Conservation (phyloP, 192 early-diverging fungal genomes). For the Polychytrium aggregatum region DNA sequence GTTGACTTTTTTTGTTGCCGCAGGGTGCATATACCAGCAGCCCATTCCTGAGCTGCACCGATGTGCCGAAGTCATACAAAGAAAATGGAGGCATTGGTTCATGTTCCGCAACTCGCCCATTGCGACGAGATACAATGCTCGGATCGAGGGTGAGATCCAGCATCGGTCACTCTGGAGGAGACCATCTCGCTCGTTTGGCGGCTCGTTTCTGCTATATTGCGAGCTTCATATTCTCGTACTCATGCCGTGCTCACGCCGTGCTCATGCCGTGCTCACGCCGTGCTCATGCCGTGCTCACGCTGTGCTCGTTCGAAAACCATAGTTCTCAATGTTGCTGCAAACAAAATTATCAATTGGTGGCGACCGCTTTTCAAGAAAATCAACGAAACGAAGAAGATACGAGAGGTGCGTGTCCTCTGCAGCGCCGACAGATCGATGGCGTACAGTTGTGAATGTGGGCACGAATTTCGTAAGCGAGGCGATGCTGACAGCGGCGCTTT, state of each 20-base stretch:
- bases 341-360: constrained; percentile 42
- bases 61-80: constrained; percentile 34
- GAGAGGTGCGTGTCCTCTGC: constrained; percentile 18
- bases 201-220: too few species aligned
- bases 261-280: too few species aligned
- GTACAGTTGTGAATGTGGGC: not conserved
- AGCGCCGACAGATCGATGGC: too few species aligned
- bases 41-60: constrained; percentile 39
- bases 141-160: constrained; percentile 37
- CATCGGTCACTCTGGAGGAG: too few species aligned
- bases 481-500: not conserved
- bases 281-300: not conserved
- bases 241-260: too few species aligned
- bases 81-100: constrained; percentile 41
- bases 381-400: constrained; percentile 20
- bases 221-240: too few species aligned
- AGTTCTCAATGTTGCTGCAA: constrained; percentile 21
- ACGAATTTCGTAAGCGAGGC: not conserved
- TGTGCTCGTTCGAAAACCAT: too few species aligned
- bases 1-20: not conserved
- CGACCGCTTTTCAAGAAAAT: constrained; percentile 31
- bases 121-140: constrained; percentile 35
- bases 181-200: too few species aligned
- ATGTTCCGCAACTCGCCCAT: constrained; percentile 44
- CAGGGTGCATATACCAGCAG: constrained; percentile 41